phyloP scores from a whole-genome alignment of 2,329 filamentous ascomycete genomes.

The Colletotrichum sp. region DNA sequence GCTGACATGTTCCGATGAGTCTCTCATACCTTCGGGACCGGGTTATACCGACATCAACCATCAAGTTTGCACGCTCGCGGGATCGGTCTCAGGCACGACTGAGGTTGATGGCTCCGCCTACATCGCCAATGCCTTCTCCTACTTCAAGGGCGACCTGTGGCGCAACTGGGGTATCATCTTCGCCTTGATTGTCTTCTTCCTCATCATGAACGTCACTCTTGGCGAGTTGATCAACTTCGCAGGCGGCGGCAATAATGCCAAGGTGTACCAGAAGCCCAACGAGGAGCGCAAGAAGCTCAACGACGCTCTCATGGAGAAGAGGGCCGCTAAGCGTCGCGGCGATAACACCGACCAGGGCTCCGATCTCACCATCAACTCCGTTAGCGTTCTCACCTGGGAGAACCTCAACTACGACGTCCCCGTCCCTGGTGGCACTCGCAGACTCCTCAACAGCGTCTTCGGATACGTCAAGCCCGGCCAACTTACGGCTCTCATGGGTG shows the following conservation, averaged over 20 bases:
- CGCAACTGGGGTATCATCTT: slow-evolving; percentile 84
- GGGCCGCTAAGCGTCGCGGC: slow-evolving; percentile 56
- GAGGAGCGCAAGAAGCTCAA: slow-evolving; percentile 72
- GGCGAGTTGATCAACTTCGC: slow-evolving; percentile 82
- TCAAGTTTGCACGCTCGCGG: slow-evolving; percentile 82
- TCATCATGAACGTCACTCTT: slow-evolving; percentile 76
- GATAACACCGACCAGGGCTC: slow-evolving; percentile 47
- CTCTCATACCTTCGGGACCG: slow-evolving; percentile 73
- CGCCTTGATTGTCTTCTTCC: slow-evolving; percentile 76
- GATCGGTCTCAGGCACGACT: slow-evolving; percentile 69
- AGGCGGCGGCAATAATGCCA: slow-evolving; percentile 80
- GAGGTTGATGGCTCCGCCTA: slow-evolving; percentile 72
- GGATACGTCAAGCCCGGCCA: slow-evolving; percentile 80
- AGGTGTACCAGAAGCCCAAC: slow-evolving; percentile 75
- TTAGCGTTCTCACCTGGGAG: slow-evolving; percentile 84
- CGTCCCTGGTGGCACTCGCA: slow-evolving; percentile 59
- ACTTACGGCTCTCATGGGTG: slow-evolving; percentile 82
- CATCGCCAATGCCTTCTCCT: slow-evolving; percentile 71
- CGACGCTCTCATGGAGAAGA: slow-evolving; percentile 63
- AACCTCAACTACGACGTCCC: slow-evolving; percentile 80
- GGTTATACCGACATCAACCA: slow-evolving; percentile 74
- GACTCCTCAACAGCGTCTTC: slow-evolving; percentile 59
- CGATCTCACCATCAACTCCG: slow-evolving; percentile 63
- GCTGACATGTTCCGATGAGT: slow-evolving; percentile 71
- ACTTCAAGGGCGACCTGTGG: slow-evolving; percentile 73